Base-by-base conservation (phyloP, 345 rosid species). In the Aegle marmelos region DNA sequence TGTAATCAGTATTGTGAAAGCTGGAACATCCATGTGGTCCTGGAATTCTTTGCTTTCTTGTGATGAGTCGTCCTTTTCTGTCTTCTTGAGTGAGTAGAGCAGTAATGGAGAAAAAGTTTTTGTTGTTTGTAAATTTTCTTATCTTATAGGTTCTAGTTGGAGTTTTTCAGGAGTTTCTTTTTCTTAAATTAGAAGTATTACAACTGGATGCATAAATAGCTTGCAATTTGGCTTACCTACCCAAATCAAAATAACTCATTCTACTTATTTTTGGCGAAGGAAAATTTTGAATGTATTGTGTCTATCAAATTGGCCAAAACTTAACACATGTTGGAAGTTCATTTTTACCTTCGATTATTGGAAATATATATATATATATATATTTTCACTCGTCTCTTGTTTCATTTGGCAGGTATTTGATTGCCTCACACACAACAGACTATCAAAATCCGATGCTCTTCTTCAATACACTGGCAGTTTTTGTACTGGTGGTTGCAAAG, bases 381-480 rank as follows among this genome's bases (percentile, higher is more conserved):
- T 65, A 11, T 16, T 7, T 48, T 74, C 28, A 61, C 65, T 78
- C 9, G 28, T 54, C 22, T 16, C 37, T 13, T 25, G 31, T 74
- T 78, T 21, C 13, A 27, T 80, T 28, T 34, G 67, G 28, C 86
- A 92, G 97, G 87, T 91, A 91, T 79, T 85, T 92, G 85, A 92
- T 90, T 31, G 97, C 95, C 39, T 93, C 94, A 28, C 97, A 93
- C 84, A 93, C 95, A 14, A 91, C 95, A 8, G 92, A 91, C 81
- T 91, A 93, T 77, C 90, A 89, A 60, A 83, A 91, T 68, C 97
- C 97, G 1, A 90, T 93, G 97, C 91, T 93, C 8, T 85, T 90
- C 70, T 80, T 93, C 61, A 90, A 93, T 85, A 90, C 95, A 0
- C 75, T 90, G 50, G 97, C 94, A 7, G 91, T 91, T 24, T 73